phyloP scores from a whole-genome alignment of 2,329 filamentous ascomycete species.

The Trichoderma simmonsii region DNA sequence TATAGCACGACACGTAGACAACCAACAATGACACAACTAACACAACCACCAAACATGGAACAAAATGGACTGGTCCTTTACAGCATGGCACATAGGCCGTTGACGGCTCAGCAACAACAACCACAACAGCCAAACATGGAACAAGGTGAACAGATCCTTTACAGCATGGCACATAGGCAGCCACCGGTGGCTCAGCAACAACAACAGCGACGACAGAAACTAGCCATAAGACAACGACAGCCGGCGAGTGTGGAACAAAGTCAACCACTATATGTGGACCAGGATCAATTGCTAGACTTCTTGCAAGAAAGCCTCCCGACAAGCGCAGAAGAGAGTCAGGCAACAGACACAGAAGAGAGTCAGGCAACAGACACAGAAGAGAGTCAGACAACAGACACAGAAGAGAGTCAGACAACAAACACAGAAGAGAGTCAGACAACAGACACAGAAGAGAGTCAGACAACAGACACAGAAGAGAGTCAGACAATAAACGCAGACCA shows the following conservation, averaged over 20 bases:
- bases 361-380: too few species aligned
- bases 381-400: too few species aligned
- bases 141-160: background rate
- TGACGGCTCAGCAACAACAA: background rate
- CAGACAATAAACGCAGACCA: too few species aligned
- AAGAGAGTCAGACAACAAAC: too few species aligned
- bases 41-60: background rate
- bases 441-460: too few species aligned
- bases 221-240: background rate
- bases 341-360: too few species aligned
- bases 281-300: too few species aligned
- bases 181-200: background rate
- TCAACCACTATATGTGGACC: too few species aligned
- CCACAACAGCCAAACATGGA: background rate
- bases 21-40: background rate
- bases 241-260: background rate
- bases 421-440: too few species aligned
- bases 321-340: too few species aligned
- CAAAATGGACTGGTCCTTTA: too few species aligned
- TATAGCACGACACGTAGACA: accelerated
- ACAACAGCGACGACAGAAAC: background rate
- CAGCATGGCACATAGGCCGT: background rate
- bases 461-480: too few species aligned
- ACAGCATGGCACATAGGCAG: background rate
- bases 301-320: background rate